Conservation (phyloP, 208 protist genomes). For the Trypanosomatidae sp. region DNA sequence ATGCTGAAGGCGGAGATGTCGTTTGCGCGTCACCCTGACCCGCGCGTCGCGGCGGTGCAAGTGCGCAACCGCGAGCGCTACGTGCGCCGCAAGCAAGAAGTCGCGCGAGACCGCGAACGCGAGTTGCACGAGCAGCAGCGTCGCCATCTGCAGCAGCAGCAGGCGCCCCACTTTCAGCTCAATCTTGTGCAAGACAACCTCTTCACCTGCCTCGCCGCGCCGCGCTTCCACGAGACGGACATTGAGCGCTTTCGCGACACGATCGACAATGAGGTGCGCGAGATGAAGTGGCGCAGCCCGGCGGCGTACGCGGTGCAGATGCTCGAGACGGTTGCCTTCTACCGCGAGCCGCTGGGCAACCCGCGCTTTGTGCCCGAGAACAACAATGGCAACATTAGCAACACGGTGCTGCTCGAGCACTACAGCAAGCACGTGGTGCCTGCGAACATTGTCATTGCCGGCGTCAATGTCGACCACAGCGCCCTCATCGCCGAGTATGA, state of each 20-base stretch:
- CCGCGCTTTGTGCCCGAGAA: constrained; percentile 64
- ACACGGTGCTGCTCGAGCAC: constrained; percentile 56
- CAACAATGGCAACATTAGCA: constrained; percentile 52
- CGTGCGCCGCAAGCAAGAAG: too few species aligned
- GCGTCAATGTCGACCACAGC: constrained; percentile 80
- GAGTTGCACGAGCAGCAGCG: not conserved
- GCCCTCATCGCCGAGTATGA: constrained; percentile 81
- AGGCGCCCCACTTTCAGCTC: constrained; percentile 13
- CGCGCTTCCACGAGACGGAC: constrained; percentile 66
- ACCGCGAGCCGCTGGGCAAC: constrained; percentile 78
- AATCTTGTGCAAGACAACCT: constrained; percentile 73
- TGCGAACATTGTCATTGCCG: constrained; percentile 66
- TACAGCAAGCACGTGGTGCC: constrained; percentile 64
- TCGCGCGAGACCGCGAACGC: too few species aligned
- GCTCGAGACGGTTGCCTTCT: constrained; percentile 81
- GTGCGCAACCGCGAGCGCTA: too few species aligned
- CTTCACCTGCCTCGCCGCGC: constrained; percentile 62
- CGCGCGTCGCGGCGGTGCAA: too few species aligned
- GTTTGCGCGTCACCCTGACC: too few species aligned
- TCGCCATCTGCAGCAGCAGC: not conserved
- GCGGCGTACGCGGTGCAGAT: constrained; percentile 59
- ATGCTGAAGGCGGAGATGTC: too few species aligned
- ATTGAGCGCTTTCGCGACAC: constrained; percentile 78
- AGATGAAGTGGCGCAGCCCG: constrained; percentile 69
- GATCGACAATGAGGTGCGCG: constrained; percentile 74